Conservation (phyloP, 495 filamentous ascomycete genomes). For the Saxophila tyrrhenica region DNA sequence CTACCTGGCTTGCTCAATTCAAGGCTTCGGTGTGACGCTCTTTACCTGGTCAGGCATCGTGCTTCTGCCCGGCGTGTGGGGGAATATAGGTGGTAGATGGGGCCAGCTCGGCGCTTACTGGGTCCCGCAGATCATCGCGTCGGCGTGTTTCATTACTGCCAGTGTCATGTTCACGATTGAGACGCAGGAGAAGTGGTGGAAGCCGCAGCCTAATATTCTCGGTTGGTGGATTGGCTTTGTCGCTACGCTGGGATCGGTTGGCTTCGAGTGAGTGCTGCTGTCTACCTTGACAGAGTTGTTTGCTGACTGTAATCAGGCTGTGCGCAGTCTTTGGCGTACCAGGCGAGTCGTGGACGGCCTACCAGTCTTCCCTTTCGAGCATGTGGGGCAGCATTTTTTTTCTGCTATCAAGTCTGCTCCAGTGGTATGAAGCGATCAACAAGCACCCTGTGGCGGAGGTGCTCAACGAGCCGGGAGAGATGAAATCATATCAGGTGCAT, state of each 20-base stretch:
- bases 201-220: conserved; percentile 8
- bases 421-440: conserved; percentile 14
- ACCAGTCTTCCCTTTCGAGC: conserved; percentile 10
- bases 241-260: conserved; percentile 12
- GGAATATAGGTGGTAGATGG: conserved; percentile 1
- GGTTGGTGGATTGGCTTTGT: conserved; percentile 21
- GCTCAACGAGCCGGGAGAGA: conserved; percentile 1
- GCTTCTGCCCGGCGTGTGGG: conserved; percentile 13
- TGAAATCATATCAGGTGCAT: not conserved
- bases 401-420: conserved; percentile 9
- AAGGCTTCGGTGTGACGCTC: conserved; percentile 14
- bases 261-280: conserved; percentile 13
- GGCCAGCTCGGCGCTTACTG: conserved; percentile 14
- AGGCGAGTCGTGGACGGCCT: not conserved
- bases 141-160: conserved; percentile 13
- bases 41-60: conserved; percentile 8
- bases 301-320: conserved; percentile 2
- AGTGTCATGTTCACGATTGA: conserved; percentile 13
- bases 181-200: conserved; percentile 19
- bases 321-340: conserved; percentile 9
- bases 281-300: not conserved
- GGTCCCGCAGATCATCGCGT: conserved; percentile 15
- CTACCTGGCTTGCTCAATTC: conserved; percentile 11
- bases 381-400: conserved; percentile 14
- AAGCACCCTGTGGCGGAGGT: conserved; percentile 5